Evolutionary conservation across 371 early-diverging fungal species (phyloP).

Genomic region (Mucor velutinosus): DNA sequence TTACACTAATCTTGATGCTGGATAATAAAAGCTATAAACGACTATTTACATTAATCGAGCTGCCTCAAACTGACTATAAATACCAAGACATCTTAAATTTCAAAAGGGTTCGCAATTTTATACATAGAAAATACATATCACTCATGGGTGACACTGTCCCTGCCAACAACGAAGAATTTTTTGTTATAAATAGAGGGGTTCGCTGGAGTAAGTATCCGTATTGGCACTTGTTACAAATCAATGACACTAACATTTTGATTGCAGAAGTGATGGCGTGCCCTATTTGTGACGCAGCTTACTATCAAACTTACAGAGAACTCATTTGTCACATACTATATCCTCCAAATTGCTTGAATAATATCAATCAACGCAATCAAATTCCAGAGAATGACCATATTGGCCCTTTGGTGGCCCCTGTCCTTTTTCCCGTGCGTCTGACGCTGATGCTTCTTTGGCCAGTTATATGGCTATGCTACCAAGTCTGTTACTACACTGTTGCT

Average conservation of each 20-base stretch:
- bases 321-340: background rate
- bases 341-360: background rate
- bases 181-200: background rate
- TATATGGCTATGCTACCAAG: background rate
- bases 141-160: background rate
- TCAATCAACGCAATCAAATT: background rate
- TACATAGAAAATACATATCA: background rate
- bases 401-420: background rate
- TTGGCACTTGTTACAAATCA: background rate
- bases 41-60: background rate
- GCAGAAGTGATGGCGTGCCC: background rate
- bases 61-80: background rate
- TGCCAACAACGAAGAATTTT: background rate
- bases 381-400: background rate
- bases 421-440: background rate
- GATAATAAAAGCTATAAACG: background rate
- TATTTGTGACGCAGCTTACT: background rate
- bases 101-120: background rate
- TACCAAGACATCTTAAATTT: background rate
- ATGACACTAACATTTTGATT: background rate
- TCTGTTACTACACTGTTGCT: background rate
- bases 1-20: background rate
- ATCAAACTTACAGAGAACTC: background rate
- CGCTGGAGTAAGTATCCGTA: background rate
- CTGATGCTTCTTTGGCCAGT: background rate